Percentiles rank a stretch among this genome's conserved stretches.
These are phyloP conservation scores for Mycena rosella DNA, from an alignment of 768 basidiomycete genomes.

Conservation along the genomic window DNA sequence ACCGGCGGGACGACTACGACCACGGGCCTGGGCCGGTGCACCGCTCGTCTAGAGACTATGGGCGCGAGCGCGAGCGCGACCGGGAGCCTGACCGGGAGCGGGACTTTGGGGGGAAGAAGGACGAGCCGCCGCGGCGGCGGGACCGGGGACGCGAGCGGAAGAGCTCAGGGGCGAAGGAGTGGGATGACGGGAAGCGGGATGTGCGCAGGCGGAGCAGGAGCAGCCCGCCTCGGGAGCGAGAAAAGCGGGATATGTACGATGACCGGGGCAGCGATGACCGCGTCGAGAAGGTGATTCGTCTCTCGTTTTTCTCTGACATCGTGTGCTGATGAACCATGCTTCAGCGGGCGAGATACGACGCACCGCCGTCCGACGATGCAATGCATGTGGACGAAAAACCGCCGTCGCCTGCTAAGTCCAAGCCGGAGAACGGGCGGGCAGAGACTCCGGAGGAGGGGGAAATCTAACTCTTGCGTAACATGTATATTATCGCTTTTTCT, in stretches of 20 bases:
- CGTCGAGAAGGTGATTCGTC: constrained; percentile 72
- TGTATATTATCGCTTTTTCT: constrained; percentile 6
- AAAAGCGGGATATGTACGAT: constrained; percentile 64
- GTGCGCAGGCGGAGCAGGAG: constrained; percentile 66
- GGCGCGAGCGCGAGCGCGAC: constrained; percentile 56
- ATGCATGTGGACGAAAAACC: constrained; percentile 60
- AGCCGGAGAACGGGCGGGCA: constrained; percentile 55
- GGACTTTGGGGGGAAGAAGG: constrained; percentile 53
- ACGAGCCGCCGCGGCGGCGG: constrained; percentile 55
- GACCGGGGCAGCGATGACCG: constrained; percentile 67
- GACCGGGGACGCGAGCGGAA: too few relatives aligned
- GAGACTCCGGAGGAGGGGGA: constrained; percentile 92
- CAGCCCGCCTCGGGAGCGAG: constrained; percentile 53
- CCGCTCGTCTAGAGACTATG: constrained; percentile 43
- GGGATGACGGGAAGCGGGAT: constrained; percentile 64
- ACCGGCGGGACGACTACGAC: constrained; percentile 34
- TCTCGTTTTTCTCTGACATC: not conserved
- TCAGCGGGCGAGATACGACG: constrained; percentile 71
- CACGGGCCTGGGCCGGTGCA: constrained; percentile 34
- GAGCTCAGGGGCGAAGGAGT: constrained; percentile 54
- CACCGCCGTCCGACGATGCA: constrained; percentile 45
- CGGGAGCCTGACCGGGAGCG: constrained; percentile 52
- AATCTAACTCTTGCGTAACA: constrained; percentile 64
- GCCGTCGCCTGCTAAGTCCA: constrained; percentile 44
- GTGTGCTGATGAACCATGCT: constrained; percentile 38